phyloP scores from a whole-genome alignment of 306 rosid genomes.

The Cucurbita maxima region DNA sequence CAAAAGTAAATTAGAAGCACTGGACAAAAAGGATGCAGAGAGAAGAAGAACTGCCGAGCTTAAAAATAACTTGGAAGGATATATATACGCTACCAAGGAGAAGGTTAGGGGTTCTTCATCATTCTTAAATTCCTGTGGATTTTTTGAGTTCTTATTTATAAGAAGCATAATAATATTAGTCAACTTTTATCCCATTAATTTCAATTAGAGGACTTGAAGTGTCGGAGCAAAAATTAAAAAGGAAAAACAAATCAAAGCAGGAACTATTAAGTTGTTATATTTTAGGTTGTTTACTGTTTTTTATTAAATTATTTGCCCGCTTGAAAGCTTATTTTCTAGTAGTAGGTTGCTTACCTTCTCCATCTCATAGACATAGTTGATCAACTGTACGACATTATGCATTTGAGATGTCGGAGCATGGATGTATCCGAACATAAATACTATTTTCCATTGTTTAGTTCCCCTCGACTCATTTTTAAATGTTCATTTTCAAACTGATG shows the following conservation, averaged over 20 bases:
- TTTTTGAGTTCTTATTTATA: background rate
- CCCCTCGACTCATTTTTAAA: background rate
- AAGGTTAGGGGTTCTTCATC: slow-evolving; percentile 40
- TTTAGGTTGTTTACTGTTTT: background rate
- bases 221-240: background rate
- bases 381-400: background rate
- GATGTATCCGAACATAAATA: background rate
- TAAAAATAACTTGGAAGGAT: slow-evolving; percentile 84
- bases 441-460: background rate
- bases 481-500: background rate
- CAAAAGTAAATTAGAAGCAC: slow-evolving; percentile 51
- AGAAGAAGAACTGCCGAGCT: slow-evolving; percentile 84
- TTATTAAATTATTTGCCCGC: background rate
- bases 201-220: background rate
- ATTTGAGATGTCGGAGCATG: background rate
- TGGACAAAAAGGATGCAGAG: slow-evolving; percentile 82
- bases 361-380: background rate
- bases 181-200: background rate
- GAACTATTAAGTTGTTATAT: background rate
- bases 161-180: background rate
- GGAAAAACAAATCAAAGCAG: background rate
- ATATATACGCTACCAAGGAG: slow-evolving; percentile 77
- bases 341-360: background rate
- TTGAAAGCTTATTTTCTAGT: background rate
- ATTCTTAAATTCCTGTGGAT: slow-evolving; percentile 3